These are phyloP conservation scores for Tetraselmis striata DNA, from an alignment of 139 green algal species.

Conservation along the genomic window DNA sequence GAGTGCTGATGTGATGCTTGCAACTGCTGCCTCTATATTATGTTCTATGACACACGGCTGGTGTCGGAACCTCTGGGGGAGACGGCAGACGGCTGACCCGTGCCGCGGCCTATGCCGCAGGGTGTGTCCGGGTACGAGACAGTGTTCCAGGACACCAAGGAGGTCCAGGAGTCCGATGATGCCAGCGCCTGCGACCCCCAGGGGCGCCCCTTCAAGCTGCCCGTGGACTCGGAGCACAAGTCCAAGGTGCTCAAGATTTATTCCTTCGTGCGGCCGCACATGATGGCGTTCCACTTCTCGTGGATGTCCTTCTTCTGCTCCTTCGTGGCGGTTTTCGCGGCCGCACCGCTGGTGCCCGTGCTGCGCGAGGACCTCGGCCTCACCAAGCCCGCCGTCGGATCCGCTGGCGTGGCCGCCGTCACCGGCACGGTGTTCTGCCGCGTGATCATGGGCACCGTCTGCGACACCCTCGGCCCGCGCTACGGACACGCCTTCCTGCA, in stretches of 20 bases:
- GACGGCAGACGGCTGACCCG: no score
- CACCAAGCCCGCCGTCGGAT: slow-evolving; percentile 48
- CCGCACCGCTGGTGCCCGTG: slow-evolving; percentile 67
- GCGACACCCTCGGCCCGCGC: slow-evolving; percentile 72
- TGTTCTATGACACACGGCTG: no score
- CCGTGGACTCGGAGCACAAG: no score
- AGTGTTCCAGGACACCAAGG: no score
- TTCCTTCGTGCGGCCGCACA: slow-evolving; percentile 44
- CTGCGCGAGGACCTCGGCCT: slow-evolving; percentile 78
- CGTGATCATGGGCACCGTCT: slow-evolving; percentile 59
- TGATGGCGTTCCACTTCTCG: slow-evolving; percentile 65
- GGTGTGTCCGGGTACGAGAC: no score
- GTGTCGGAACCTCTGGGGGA: no score
- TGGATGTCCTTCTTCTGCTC: slow-evolving; percentile 84
- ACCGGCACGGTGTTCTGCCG: slow-evolving; percentile 55
- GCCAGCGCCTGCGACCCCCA: no score
- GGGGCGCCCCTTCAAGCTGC: no score
- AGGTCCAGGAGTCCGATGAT: no score
- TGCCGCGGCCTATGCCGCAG: no score
- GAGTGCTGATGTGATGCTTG: no score
- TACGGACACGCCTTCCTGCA: slow-evolving; percentile 56
- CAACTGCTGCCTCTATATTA: no score
- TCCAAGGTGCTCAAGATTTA: slow-evolving; percentile 46
- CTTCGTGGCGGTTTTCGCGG: slow-evolving; percentile 90
- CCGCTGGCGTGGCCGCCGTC: slow-evolving; percentile 33